A percentile compares a stretch with the other conserved stretches of the same genome.
Conservation (phyloP, 2,329 filamentous ascomycete species). For the Phymatotrichopsis omnivora region DNA sequence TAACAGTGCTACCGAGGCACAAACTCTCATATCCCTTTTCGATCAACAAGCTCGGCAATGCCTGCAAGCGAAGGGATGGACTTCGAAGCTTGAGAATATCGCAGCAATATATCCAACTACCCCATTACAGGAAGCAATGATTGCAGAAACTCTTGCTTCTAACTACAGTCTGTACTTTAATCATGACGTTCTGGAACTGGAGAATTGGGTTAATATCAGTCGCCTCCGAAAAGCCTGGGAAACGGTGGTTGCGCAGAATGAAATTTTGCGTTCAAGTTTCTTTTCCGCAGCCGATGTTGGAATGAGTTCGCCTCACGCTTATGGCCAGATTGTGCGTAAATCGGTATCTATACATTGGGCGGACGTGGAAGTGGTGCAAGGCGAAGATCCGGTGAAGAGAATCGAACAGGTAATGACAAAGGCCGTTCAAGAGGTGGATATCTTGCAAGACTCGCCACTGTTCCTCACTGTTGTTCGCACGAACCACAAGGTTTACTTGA, state of each 20-base stretch:
- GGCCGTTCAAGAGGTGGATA: slow-evolving; percentile 37
- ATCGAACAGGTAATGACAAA: slow-evolving; percentile 36
- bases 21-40: slow-evolving; percentile 25
- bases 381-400: slow-evolving; percentile 30
- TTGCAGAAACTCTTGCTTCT: slow-evolving; percentile 70
- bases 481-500: slow-evolving; percentile 37
- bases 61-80: neutral
- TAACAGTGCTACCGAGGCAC: slow-evolving; percentile 5
- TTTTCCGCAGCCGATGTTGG: slow-evolving; percentile 51
- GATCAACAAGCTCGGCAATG: slow-evolving; percentile 17
- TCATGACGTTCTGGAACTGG: slow-evolving; percentile 61
- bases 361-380: slow-evolving; percentile 21
- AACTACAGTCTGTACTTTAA: slow-evolving; percentile 73
- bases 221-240: slow-evolving; percentile 53
- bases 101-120: slow-evolving; percentile 63
- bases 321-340: slow-evolving; percentile 46
- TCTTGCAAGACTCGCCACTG: slow-evolving; percentile 33
- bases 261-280: slow-evolving; percentile 70
- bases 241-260: slow-evolving; percentile 48
- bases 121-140: slow-evolving; percentile 76
- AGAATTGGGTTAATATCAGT: slow-evolving; percentile 44
- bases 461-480: slow-evolving; percentile 41
- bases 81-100: slow-evolving; percentile 36
- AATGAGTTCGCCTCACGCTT: slow-evolving; percentile 41
- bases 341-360: slow-evolving; percentile 35